Conservation (phyloP, 176 grass and related monocot species). For the Hordeum vulgare region MorexV3_pseudomolecules_assembly NC_058520.1:574061134-574061633, state of each 20-base stretch:
- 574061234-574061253: neutral
- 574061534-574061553: slow-evolving; percentile 19
- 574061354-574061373: neutral
- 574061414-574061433: neutral
- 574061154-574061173: neutral
- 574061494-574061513: slow-evolving; percentile 11
- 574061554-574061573: neutral
- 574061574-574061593: neutral
- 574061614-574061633: neutral
- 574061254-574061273: neutral
- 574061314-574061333: neutral
- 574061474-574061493: neutral
- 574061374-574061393: neutral
- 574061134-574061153: neutral
- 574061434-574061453: slow-evolving; percentile 4
- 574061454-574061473: neutral
- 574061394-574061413: neutral
- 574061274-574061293: neutral
- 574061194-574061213: neutral
- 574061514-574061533: neutral
- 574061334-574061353: neutral
- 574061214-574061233: neutral
- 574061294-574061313: neutral
- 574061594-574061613: neutral
- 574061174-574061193: neutral